Evolutionary conservation across 163 green algal species (phyloP).

Genomic region (Trebouxia gelatinosa): DNA sequence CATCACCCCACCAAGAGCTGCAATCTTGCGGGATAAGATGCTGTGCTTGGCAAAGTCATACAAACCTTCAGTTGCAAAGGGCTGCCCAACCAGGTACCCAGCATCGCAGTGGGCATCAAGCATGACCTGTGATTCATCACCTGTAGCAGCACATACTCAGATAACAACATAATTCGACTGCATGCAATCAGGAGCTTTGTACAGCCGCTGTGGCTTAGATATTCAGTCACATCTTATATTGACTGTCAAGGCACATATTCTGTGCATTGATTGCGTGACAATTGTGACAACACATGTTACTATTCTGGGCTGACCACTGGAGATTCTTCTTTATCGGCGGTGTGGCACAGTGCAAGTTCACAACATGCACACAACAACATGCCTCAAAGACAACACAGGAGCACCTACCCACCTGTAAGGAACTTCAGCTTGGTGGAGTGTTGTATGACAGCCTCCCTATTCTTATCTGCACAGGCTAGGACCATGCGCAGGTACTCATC

Average conservation of each 20-base stretch:
- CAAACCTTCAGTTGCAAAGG: slow-evolving; percentile 71
- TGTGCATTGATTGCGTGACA: no score
- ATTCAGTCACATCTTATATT: no score
- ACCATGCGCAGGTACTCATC: slow-evolving; percentile 95
- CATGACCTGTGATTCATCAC: slow-evolving; percentile 85
- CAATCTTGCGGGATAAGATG: slow-evolving; percentile 47
- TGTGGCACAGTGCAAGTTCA: no score
- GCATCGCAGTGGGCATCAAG: slow-evolving; percentile 90
- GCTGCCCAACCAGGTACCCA: slow-evolving; percentile 86
- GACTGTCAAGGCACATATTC: no score
- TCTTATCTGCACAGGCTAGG: slow-evolving; percentile 67
- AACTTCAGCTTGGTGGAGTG: slow-evolving; percentile 84
- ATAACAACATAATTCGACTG: background rate
- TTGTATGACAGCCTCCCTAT: slow-evolving; percentile 71
- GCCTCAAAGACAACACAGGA: no score
- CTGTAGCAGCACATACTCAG: no score
- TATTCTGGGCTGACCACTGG: no score
- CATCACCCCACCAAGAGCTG: slow-evolving; percentile 82
- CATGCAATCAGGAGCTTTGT: background rate
- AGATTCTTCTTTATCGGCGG: no score
- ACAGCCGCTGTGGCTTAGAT: no score
- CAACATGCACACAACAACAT: no score
- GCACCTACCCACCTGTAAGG: slow-evolving; percentile 83
- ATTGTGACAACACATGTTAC: no score
- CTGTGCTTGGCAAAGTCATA: slow-evolving; percentile 83